These are phyloP conservation scores for Colletotrichum salicis DNA, from an alignment of 2,329 filamentous ascomycete species.

Conservation along the genomic window DNA sequence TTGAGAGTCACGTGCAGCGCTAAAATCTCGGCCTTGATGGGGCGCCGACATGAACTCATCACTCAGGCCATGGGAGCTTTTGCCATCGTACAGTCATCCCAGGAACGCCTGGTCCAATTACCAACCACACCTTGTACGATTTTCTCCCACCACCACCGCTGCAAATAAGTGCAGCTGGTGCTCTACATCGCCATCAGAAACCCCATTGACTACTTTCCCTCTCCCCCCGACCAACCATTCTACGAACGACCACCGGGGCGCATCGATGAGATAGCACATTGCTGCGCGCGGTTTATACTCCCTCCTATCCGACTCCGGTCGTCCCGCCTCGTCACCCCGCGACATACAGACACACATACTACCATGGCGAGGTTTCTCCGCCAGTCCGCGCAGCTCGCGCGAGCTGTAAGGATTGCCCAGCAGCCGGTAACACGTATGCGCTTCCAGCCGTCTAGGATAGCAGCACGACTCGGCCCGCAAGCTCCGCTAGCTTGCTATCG, in stretches of 20 bases:
- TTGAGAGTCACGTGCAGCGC: conserved; percentile 29
- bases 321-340: conserved; percentile 24
- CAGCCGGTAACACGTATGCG: conserved; percentile 61
- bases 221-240: background rate
- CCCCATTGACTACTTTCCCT: background rate
- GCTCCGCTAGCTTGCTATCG: conserved; percentile 40
- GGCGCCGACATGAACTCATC: conserved; percentile 30
- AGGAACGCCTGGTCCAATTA: conserved; percentile 13
- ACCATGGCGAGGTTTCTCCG: conserved; percentile 74
- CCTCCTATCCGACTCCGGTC: conserved; percentile 33
- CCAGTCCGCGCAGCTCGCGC: conserved; percentile 73
- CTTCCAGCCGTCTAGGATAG: conserved; percentile 47
- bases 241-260: conserved; percentile 2
- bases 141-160: background rate
- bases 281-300: conserved; percentile 24
- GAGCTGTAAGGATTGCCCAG: conserved; percentile 67
- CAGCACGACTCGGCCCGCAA: conserved; percentile 48
- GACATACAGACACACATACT: conserved; percentile 15
- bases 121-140: conserved; percentile 21
- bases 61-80: conserved; percentile 25
- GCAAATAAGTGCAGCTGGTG: conserved; percentile 9
- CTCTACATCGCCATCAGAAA: background rate
- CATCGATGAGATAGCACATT: conserved; percentile 34
- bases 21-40: conserved; percentile 23
- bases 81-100: conserved; percentile 32